Conservation (phyloP, 2,329 filamentous ascomycete species). For the Podosphaera leucotricha region DNA sequence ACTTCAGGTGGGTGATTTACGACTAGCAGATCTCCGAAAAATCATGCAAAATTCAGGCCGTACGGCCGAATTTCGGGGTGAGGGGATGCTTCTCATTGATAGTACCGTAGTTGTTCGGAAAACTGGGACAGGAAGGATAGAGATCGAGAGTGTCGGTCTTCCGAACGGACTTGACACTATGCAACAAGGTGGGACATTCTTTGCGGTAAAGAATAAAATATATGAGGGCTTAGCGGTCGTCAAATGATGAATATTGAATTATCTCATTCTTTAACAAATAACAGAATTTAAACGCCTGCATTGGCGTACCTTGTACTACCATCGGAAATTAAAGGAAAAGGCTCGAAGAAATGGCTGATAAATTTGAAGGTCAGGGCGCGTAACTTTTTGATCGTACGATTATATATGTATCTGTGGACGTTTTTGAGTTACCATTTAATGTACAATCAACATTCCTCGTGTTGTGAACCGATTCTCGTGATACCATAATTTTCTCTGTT, state of each 20-base stretch:
- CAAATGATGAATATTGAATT: neutral
- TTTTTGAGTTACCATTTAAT: neutral
- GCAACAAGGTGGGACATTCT: slow-evolving; percentile 43
- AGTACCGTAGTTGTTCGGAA: slow-evolving; percentile 74
- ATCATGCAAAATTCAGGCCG: slow-evolving; percentile 66
- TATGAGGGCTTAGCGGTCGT: slow-evolving; percentile 89
- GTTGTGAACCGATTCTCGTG: neutral
- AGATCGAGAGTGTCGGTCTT: slow-evolving; percentile 56
- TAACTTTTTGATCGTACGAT: neutral
- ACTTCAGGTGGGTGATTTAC: slow-evolving; percentile 80
- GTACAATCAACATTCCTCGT: neutral
- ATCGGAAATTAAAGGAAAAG: neutral
- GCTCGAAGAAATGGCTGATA: neutral
- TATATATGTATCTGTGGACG: neutral
- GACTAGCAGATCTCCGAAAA: slow-evolving; percentile 67
- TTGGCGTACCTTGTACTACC: neutral
- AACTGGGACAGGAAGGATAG: slow-evolving; percentile 63
- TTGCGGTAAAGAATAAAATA: slow-evolving; percentile 71
- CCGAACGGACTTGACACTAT: slow-evolving; percentile 18
- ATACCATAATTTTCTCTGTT: neutral
- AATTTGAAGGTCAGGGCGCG: neutral
- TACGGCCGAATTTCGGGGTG: slow-evolving; percentile 75
- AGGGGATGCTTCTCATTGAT: slow-evolving; percentile 78
- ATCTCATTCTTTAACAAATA: neutral
- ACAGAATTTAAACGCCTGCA: slow-evolving; percentile 1